Conservation (phyloP, 345 rosid genomes). For the Populus ilicifolia region DNA sequence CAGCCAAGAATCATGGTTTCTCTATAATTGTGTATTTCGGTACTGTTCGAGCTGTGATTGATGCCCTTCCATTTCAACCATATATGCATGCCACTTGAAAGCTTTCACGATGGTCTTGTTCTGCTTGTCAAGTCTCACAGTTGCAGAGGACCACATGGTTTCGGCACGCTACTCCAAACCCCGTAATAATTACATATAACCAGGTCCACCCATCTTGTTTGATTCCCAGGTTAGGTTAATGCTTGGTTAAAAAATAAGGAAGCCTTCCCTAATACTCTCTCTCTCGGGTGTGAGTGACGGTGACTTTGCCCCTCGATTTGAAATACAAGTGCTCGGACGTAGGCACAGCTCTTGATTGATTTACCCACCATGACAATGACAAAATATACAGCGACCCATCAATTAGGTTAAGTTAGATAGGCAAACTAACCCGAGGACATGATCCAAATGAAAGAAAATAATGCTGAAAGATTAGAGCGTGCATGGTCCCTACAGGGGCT, state of each 20-base stretch:
- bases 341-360: conserved; percentile 8
- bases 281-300: not conserved
- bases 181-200: conserved; percentile 4
- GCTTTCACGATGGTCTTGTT: conserved; percentile 12
- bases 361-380: not conserved
- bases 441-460: conserved; percentile 9
- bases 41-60: conserved; percentile 33
- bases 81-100: conserved; percentile 6
- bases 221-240: no score
- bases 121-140: conserved; percentile 25
- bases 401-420: conserved; percentile 2
- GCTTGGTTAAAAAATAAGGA: not conserved
- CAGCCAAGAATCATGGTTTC: conserved; percentile 40
- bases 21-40: conserved; percentile 34
- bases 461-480: conserved; percentile 14
- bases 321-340: not conserved
- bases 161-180: conserved; percentile 7
- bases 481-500: conserved; percentile 24
- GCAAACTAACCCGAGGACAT: conserved; percentile 1
- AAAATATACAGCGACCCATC: not conserved
- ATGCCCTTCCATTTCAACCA: conserved; percentile 28
- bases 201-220: not conserved
- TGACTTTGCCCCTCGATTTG: not conserved
- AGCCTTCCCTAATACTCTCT: not conserved
- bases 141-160: conserved; percentile 24